Conservation (phyloP, 176 grass and related monocot genomes). For the Cenchrus americanus region DNA sequence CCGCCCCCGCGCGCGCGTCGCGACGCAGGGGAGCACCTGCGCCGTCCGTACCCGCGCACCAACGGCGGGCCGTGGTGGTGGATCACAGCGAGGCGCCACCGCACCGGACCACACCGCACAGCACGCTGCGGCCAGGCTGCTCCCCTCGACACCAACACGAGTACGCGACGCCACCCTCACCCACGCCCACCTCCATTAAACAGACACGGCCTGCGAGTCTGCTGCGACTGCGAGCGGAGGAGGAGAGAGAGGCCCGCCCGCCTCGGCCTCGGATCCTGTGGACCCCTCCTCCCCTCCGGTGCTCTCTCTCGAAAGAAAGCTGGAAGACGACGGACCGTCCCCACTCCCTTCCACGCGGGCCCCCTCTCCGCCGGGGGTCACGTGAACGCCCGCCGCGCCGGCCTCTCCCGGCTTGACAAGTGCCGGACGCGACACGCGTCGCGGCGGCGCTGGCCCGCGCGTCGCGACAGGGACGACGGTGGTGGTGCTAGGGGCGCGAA, state of each 20-base stretch:
- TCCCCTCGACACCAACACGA: constrained; percentile 23
- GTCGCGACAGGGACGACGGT: constrained; percentile 40
- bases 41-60: constrained; percentile 9
- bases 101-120: background rate
- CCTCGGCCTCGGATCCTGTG: background rate
- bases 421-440: constrained; percentile 42
- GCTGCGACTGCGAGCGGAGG: too few species aligned
- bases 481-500: too few species aligned
- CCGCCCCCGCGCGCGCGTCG: too few species aligned
- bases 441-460: background rate
- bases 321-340: background rate
- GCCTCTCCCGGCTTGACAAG: constrained; percentile 30
- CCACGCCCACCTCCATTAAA: background rate
- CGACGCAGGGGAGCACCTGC: constrained; percentile 4
- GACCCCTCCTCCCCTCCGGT: background rate
- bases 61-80: too few species aligned
- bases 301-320: background rate
- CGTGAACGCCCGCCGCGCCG: constrained; percentile 21
- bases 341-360: background rate
- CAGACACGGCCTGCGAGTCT: background rate
- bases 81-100: constrained; percentile 30
- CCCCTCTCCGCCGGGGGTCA: constrained; percentile 16
- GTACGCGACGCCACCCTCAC: background rate
- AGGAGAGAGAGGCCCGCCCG: too few species aligned
- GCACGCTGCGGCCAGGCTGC: background rate